Evolutionary conservation across 1,139 yeast genomes (phyloP), one percentile per base, ranked within the genome.

Genomic region (Magnusiomyces ingens): DNA sequence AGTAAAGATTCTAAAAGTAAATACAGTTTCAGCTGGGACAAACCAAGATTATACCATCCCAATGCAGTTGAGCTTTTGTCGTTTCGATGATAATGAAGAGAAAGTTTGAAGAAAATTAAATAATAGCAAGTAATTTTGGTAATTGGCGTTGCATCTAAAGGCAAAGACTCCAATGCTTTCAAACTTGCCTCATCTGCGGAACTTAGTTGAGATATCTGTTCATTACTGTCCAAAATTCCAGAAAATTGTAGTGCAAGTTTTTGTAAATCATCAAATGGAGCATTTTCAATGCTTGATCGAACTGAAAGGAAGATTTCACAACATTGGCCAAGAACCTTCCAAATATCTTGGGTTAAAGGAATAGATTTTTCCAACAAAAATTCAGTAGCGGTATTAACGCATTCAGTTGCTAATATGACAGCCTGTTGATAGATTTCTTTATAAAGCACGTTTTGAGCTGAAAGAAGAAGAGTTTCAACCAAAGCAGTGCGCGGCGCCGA

Each of bases 351-450:
- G 0, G 82, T 75, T 2, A 60, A 57, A 0, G 59, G 57, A 52
- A 68, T 50, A 0, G 52, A 56, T 8, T 52, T 52, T 2, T 47
- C 15, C 26, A 45, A 10, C 4, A 64, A 57, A 5, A 59, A 55
- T 2, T 60, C 58, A 1, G 75, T 67, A 0, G 82, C 78, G 17
- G 67, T 65, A 2, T 67, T 59, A 2, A 69, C 54, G 21, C 68
- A 64, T 10, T 52, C 53, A 2, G 45, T 49, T 1, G 89, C 78
- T 53, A 74, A 69, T 0, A 74, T 73, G 18, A 84, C 72, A 0
- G 91, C 84, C 51, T 77, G 78, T 2, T 88, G 85, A 58, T 80
- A 78, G 60, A 80, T 87, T 0, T 95, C 96, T 41, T 79, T 77
- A 2, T 64, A 62, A 21, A 82, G 68, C 55, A 83, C 77, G 52